Conservation (phyloP, 2,329 filamentous ascomycete genomes). For the Diaporthe batatas region DNA sequence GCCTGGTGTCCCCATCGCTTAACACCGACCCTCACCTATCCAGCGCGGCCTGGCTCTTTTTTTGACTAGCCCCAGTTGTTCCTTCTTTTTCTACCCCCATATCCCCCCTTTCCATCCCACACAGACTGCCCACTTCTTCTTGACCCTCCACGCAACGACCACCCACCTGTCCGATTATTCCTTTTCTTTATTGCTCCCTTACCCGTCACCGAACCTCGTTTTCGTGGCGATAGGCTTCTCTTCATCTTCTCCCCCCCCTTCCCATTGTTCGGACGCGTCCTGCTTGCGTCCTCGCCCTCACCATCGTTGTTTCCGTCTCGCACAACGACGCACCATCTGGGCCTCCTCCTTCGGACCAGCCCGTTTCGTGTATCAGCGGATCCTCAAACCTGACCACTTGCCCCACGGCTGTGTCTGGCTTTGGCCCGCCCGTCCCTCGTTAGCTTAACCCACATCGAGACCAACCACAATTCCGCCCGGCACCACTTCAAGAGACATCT, state of each 20-base stretch:
- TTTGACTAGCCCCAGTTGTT: conserved; percentile 10
- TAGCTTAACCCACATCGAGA: conserved; percentile 32
- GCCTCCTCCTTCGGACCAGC: conserved; percentile 29
- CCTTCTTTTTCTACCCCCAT: conserved; percentile 36
- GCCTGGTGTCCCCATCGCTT: conserved; percentile 24
- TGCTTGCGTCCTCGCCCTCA: conserved; percentile 24
- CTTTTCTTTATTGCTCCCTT: conserved; percentile 37
- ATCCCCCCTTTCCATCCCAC: conserved; percentile 36
- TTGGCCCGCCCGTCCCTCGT: conserved; percentile 36
- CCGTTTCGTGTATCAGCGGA: conserved; percentile 37
- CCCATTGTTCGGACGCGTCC: conserved; percentile 17
- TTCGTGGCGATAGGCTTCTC: conserved; percentile 31
- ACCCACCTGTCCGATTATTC: conserved; percentile 18
- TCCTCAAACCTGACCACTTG: conserved; percentile 34
- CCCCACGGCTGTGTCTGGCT: conserved; percentile 32
- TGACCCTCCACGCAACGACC: conserved; percentile 5
- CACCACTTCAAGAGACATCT: conserved; percentile 6
- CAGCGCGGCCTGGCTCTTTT: conserved; percentile 17
- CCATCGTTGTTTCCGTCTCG: conserved; percentile 11
- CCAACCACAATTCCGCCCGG: not conserved
- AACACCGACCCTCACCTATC: conserved; percentile 37
- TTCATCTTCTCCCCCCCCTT: conserved; percentile 8
- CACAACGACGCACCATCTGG: conserved; percentile 18
- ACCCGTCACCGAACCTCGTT: conserved; percentile 24
- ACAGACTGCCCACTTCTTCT: conserved; percentile 17